phyloP scores from a whole-genome alignment of 148 eudicot species.

The Selenicereus undatus region DNA sequence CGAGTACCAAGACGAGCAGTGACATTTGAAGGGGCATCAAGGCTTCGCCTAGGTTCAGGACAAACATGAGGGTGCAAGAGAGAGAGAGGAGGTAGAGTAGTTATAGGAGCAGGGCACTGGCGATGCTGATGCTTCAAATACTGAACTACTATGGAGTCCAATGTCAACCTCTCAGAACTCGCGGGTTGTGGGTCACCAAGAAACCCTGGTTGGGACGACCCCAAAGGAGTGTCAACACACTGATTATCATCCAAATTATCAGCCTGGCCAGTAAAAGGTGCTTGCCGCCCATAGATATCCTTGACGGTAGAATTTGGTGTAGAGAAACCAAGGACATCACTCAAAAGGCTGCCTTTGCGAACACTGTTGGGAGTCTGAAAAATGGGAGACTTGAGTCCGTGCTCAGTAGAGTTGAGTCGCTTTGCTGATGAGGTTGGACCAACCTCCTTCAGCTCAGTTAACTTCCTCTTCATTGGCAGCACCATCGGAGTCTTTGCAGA shows the following conservation, averaged over 20 bases:
- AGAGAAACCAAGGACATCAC: slow-evolving; percentile 42
- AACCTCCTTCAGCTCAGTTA: slow-evolving; percentile 57
- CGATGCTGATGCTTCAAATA: slow-evolving; percentile 96
- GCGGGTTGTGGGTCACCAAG: slow-evolving; percentile 49
- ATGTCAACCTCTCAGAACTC: slow-evolving; percentile 60
- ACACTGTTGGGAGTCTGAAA: slow-evolving; percentile 49
- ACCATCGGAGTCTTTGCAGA: slow-evolving; percentile 62
- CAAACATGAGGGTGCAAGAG: slow-evolving; percentile 92
- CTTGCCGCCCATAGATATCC: slow-evolving; percentile 48
- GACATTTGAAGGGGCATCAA: slow-evolving; percentile 89
- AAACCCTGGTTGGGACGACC: slow-evolving; percentile 41
- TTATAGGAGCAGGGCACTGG: slow-evolving; percentile 97
- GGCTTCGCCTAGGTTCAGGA: slow-evolving; percentile 83
- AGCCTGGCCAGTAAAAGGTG: slow-evolving; percentile 26
- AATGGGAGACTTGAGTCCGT: slow-evolving; percentile 56
- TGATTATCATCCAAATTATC: slow-evolving; percentile 57
- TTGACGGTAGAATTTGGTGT: slow-evolving; percentile 48
- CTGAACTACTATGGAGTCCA: slow-evolving; percentile 91
- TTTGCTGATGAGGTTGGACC: slow-evolving; percentile 45
- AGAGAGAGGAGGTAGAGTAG: slow-evolving; percentile 93
- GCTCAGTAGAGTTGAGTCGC: slow-evolving; percentile 56
- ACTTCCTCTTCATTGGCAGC: slow-evolving; percentile 82
- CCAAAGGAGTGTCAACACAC: slow-evolving; percentile 28
- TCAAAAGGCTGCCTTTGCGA: slow-evolving; percentile 52
- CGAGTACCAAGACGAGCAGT: slow-evolving; percentile 87